phyloP scores from a whole-genome alignment of 768 basidiomycete genomes.

The Leccinellum albellum region DNA sequence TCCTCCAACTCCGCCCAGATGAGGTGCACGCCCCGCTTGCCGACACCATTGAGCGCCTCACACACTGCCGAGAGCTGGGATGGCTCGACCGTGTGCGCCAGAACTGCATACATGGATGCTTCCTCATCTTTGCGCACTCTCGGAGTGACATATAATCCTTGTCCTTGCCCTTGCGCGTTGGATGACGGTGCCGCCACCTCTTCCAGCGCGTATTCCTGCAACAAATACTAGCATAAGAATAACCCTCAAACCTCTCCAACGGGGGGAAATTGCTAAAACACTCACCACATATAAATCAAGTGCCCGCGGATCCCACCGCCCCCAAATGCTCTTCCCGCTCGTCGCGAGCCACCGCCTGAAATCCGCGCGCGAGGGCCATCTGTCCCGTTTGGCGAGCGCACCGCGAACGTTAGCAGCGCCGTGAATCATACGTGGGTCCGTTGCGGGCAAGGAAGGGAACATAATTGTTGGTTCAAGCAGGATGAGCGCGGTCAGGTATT shows the following conservation, averaged over 20 bases:
- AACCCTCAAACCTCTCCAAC: background rate
- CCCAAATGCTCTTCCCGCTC: conserved; percentile 16
- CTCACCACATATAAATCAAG: conserved; percentile 25
- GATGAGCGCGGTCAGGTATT: conserved; percentile 17
- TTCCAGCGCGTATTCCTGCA: conserved; percentile 25
- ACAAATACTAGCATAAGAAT: background rate
- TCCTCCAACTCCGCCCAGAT: conserved; percentile 31
- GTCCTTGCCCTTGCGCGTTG: conserved; percentile 1
- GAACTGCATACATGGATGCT: conserved; percentile 21
- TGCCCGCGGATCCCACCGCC: conserved; percentile 22
- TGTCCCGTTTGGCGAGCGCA: conserved; percentile 24
- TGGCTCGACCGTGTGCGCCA: conserved; percentile 26
- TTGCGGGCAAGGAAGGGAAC: conserved; percentile 28
- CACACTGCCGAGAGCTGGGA: conserved; percentile 21
- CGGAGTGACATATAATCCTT: conserved; percentile 14
- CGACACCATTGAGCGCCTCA: conserved; percentile 4
- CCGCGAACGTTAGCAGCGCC: conserved; percentile 30
- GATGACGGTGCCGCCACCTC: conserved; percentile 8
- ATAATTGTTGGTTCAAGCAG: conserved; percentile 31
- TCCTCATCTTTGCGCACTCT: conserved; percentile 31
- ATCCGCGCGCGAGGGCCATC: conserved; percentile 22
- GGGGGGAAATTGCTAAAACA: background rate
- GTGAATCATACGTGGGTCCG: conserved; percentile 26
- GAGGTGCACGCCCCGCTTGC: conserved; percentile 21
- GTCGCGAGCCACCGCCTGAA: conserved; percentile 17